Conservation (phyloP, 352 stramenopile genomes). For the Thraustochytrium sp. region DNA sequence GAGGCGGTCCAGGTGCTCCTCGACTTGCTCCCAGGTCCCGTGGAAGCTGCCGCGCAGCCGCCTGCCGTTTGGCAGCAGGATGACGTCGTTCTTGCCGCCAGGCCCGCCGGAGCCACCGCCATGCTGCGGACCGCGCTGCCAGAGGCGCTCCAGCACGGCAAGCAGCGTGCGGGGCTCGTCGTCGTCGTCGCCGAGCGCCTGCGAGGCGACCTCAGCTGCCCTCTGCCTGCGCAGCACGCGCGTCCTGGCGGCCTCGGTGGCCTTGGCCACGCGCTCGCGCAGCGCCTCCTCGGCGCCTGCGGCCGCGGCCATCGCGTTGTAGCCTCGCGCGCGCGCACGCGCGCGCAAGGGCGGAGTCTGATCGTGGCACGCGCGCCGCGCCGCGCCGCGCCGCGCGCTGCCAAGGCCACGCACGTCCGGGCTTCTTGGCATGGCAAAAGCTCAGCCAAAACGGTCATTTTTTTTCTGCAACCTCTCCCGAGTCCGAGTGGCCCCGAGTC, state of each 20-base stretch:
- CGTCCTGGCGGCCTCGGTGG: neutral
- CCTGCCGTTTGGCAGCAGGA: slow-evolving; percentile 22
- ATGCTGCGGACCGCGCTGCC: neutral
- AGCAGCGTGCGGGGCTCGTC: slow-evolving; percentile 2
- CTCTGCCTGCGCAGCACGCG: neutral
- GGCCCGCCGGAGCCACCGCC: neutral
- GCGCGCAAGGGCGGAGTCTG: too few species aligned
- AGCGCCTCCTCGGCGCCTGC: neutral
- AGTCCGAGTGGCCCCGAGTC: too few species aligned
- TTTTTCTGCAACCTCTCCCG: too few species aligned
- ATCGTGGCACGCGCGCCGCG: too few species aligned
- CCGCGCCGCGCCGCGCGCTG: too few species aligned
- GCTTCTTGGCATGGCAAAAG: too few species aligned
- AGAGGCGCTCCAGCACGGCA: neutral
- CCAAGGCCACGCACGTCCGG: too few species aligned
- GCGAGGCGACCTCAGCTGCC: neutral
- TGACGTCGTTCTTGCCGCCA: neutral
- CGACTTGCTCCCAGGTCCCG: neutral
- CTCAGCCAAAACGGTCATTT: too few species aligned
- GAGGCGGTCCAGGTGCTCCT: neutral
- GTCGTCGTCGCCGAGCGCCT: neutral
- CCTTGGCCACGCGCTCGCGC: neutral
- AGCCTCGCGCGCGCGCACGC: too few species aligned
- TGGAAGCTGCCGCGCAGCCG: neutral
- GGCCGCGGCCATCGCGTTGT: too few species aligned